phyloP scores from a whole-genome alignment of 352 stramenopile genomes.

The Aphanomyces cochlioides region DNA sequence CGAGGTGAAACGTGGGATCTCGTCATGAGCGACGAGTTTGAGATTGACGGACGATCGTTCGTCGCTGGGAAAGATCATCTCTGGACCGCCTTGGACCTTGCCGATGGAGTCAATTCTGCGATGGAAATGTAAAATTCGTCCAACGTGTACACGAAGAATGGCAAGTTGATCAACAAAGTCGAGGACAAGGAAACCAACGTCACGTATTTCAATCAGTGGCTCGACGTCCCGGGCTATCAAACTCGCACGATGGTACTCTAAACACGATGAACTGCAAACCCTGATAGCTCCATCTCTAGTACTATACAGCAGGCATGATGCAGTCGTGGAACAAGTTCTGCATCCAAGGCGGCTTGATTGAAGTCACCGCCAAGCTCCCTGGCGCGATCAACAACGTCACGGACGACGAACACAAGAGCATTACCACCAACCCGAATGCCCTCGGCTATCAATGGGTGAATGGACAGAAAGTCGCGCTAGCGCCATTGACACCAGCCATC shows the following conservation, averaged over 20 bases:
- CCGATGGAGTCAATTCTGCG: constrained; percentile 87
- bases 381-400: constrained; percentile 42
- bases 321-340: constrained; percentile 94
- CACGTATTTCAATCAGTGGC: constrained; percentile 28
- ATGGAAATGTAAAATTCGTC: constrained; percentile 90
- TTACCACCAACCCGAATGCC: constrained; percentile 54
- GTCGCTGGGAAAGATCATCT: constrained; percentile 87
- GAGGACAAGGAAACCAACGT: constrained; percentile 23
- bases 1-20: constrained; percentile 56
- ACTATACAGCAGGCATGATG: constrained; percentile 76
- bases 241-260: constrained; percentile 21
- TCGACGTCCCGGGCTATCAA: constrained; percentile 17
- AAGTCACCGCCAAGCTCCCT: constrained; percentile 75
- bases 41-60: constrained; percentile 85
- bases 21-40: constrained; percentile 94
- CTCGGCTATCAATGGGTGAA: constrained; percentile 70
- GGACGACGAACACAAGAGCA: constrained; percentile 16
- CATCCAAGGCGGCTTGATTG: constrained; percentile 86
- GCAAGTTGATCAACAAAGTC: constrained; percentile 23
- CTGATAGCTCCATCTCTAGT: constrained; percentile 12
- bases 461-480: constrained; percentile 16
- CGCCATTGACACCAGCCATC: constrained; percentile 35
- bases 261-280: neutral
- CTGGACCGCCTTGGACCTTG: constrained; percentile 93
- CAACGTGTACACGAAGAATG: constrained; percentile 54